phyloP scores from a whole-genome alignment of 192 early-diverging fungal genomes.

The Backusella morwellensis region DNA sequence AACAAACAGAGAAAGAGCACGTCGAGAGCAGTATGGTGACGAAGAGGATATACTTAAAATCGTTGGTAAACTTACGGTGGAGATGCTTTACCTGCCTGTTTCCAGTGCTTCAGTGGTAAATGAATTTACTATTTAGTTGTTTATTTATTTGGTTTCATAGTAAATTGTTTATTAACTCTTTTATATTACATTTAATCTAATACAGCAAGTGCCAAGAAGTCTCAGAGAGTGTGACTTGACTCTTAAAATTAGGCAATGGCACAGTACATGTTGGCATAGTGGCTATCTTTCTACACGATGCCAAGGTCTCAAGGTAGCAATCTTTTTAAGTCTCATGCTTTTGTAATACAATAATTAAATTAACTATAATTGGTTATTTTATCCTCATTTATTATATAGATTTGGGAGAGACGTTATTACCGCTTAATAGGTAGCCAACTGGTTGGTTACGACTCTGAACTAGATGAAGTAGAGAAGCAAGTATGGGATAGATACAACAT shows the following conservation, averaged over 20 bases:
- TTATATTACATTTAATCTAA: not conserved
- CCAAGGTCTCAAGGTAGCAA: conserved; percentile 19
- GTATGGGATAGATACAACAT: conserved; percentile 23
- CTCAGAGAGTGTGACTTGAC: conserved; percentile 24
- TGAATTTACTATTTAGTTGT: not conserved
- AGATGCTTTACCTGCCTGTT: conserved; percentile 28
- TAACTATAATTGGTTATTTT: not conserved
- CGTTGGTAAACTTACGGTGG: conserved; percentile 21
- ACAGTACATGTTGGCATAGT: conserved; percentile 22
- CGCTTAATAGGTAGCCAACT: conserved; percentile 22
- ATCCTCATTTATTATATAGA: not conserved
- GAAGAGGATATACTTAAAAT: conserved; percentile 26
- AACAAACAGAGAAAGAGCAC: conserved; percentile 10
- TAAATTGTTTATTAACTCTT: not conserved
- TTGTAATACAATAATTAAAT: not conserved
- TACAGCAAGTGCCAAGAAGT: conserved; percentile 19
- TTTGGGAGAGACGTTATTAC: conserved; percentile 19
- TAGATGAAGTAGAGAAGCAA: not conserved
- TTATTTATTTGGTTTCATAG: not conserved
- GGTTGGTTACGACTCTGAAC: conserved; percentile 12
- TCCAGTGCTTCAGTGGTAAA: conserved; percentile 22
- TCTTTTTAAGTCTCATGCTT: not conserved
- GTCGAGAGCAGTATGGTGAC: conserved; percentile 19
- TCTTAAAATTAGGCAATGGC: conserved; percentile 28
- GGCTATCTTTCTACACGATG: conserved; percentile 15